Evolutionary conservation across 106 monocot genomes (phyloP).

Genomic region (Platanthera guangdongensis): DNA sequence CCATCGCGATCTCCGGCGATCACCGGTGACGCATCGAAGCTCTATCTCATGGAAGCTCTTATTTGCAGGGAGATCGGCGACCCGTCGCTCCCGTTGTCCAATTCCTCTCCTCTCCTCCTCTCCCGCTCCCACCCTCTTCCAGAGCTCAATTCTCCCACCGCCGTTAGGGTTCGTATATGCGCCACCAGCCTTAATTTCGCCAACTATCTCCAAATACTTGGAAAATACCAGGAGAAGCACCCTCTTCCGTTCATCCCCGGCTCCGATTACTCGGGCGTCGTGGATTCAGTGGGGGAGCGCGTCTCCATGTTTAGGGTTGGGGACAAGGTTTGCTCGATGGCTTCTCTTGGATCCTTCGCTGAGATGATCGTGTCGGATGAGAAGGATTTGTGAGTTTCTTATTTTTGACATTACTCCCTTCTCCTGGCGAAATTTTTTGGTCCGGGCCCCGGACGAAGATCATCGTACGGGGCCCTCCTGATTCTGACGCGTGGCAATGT

Average conservation of each 20-base stretch:
- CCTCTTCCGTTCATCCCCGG: conserved; percentile 89
- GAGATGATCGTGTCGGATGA: conserved; percentile 72
- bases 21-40: neutral
- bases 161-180: conserved; percentile 56
- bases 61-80: conserved; percentile 71
- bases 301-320: conserved; percentile 61
- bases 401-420: neutral
- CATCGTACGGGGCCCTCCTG: too few relatives aligned
- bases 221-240: conserved; percentile 91
- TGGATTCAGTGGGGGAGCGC: conserved; percentile 51
- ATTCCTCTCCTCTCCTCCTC: conserved; percentile 42
- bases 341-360: conserved; percentile 54
- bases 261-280: conserved; percentile 83
- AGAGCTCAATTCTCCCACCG: conserved; percentile 45
- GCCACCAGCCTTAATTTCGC: conserved; percentile 89
- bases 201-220: conserved; percentile 83
- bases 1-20: neutral
- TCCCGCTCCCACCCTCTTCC: conserved; percentile 48
- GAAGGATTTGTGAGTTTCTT: conserved; percentile 67
- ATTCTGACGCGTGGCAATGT: too few relatives aligned
- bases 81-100: conserved; percentile 50
- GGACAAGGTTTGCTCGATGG: conserved; percentile 73
- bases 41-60: conserved; percentile 68
- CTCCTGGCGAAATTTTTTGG: too few relatives aligned
- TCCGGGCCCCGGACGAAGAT: too few relatives aligned